Percentiles rank a stretch among this genome's conserved stretches.
Evolutionary conservation across 495 filamentous ascomycete species (phyloP).

Genomic region (Aspergillus coremiiformis): DNA sequence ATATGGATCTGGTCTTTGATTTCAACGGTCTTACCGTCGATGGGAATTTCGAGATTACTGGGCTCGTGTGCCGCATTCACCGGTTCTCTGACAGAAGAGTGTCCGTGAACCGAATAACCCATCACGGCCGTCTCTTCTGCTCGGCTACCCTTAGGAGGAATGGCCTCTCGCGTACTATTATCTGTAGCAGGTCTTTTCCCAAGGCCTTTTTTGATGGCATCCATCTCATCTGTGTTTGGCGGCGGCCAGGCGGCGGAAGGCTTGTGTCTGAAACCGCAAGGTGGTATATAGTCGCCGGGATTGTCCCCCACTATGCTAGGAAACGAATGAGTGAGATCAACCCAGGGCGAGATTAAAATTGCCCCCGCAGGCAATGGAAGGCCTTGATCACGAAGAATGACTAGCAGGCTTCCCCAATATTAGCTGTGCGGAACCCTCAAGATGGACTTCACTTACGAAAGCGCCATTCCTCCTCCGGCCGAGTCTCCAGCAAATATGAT

Average conservation of each 20-base stretch:
- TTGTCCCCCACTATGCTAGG: slow-evolving; percentile 72
- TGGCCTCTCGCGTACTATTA: slow-evolving; percentile 15
- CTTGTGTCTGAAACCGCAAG: slow-evolving; percentile 76
- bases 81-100: slow-evolving; percentile 8
- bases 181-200: slow-evolving; percentile 28
- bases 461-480: slow-evolving; percentile 79
- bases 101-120: slow-evolving; percentile 34
- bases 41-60: slow-evolving; percentile 48
- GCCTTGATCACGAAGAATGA: slow-evolving; percentile 72
- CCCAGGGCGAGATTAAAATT: slow-evolving; percentile 88
- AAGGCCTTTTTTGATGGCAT: slow-evolving; percentile 32
- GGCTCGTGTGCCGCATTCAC: slow-evolving; percentile 27
- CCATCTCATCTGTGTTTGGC: slow-evolving; percentile 65
- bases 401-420: slow-evolving; percentile 50
- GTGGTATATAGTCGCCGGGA: slow-evolving; percentile 77
- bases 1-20: slow-evolving; percentile 93
- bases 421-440: slow-evolving; percentile 7
- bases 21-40: slow-evolving; percentile 62
- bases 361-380: slow-evolving; percentile 81
- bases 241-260: slow-evolving; percentile 88
- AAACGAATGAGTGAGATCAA: slow-evolving; percentile 88
- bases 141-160: slow-evolving; percentile 12
- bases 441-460: slow-evolving; percentile 40
- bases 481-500: slow-evolving; percentile 86
- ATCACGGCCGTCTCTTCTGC: slow-evolving; percentile 32